Evolutionary conservation across 2,329 filamentous ascomycete species (phyloP), one percentile per base, ranked within the genome.

Genomic region (Claviceps africana): DNA sequence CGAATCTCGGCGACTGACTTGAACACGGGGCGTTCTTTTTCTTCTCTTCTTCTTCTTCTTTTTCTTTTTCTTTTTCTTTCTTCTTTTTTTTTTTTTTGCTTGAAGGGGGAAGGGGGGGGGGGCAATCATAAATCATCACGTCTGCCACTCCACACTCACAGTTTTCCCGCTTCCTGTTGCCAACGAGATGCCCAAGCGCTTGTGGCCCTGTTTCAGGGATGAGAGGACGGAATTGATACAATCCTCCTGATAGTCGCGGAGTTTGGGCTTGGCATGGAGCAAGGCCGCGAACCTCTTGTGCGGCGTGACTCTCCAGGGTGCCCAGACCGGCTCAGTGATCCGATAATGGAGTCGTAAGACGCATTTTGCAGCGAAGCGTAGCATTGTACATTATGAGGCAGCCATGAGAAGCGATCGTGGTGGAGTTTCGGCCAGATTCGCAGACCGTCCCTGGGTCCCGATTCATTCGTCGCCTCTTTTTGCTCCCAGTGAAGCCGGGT

Each of bases 91-190:
- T 5, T 25, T 3, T 25, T 25, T 25, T 25, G 3, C 25, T 25
- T 25, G n/a, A n/a, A n/a, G n/a, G n/a, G n/a, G n/a, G n/a, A n/a
- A n/a, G n/a, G n/a, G n/a, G n/a, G n/a, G n/a, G n/a, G n/a, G n/a
- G n/a, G 8, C 15, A 17, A 37, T 17, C 21, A n/a, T 15, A 33
- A 25, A 31, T 25, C 11, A 15, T 30, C 33, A 37, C 7, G 15
- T 37, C 17, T 19, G 47, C 25, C 19, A 2, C 19, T 30, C 13
- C 13, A 11, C 44, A 60, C 75, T 55, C 67, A 87, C 88, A 8
- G 89, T 96, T 67, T 96, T 96, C 6, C 89, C 89, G 56, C 86
- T 82, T 1, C 90, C 89, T 3, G 90, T 96, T 2, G 89, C 90
- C 37, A 96, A 67, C 0, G 90, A 95, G 5, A 95, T 78, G 0